These are phyloP conservation scores for Aegilops bicornis DNA, from an alignment of 176 grass and related monocot species.

Conservation along the genomic window DNA sequence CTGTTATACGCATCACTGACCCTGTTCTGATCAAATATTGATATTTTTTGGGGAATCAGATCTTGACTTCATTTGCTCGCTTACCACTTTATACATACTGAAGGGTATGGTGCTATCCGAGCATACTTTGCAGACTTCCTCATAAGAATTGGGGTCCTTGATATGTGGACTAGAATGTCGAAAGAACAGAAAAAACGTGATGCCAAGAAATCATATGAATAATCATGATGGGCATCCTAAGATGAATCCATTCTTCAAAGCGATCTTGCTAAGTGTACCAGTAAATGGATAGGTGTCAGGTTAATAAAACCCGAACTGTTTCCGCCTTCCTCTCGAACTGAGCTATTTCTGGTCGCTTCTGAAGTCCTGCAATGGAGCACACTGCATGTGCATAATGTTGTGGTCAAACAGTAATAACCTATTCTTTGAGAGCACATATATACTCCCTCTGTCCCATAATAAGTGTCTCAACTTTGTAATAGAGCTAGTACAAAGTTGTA, in stretches of 20 bases:
- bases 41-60: neutral
- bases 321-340: no score
- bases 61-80: neutral
- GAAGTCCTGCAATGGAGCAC: neutral
- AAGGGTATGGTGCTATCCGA: conserved; percentile 1
- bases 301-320: no score
- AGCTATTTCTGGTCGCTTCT: neutral
- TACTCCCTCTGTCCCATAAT: no score
- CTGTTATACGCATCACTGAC: neutral
- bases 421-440: neutral
- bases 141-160: neutral
- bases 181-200: neutral
- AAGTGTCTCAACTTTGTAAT: no score
- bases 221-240: neutral
- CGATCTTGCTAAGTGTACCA: neutral
- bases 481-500: no score
- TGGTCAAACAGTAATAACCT: neutral
- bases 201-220: neutral
- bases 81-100: neutral
- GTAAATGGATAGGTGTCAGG: neutral
- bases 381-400: neutral
- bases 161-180: neutral
- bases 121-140: neutral
- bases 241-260: neutral
- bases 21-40: neutral